Base-by-base conservation (phyloP, 441 rosid genomes). In the Francoa sonchifolia region DNA sequence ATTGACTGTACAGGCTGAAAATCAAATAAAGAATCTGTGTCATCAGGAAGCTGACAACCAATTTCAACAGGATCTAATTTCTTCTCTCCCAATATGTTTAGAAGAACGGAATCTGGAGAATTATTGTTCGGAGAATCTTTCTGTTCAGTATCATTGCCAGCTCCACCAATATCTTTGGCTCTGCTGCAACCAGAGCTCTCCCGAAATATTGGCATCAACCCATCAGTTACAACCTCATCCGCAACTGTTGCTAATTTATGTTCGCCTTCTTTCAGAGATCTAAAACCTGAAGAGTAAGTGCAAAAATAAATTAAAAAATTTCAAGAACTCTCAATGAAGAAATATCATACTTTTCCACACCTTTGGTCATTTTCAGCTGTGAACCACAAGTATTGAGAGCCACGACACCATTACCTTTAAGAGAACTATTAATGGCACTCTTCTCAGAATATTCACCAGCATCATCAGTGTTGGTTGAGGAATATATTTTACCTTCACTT, bases 11-110 rank as follows among this genome's bases (percentile, higher is more conserved):
- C 13, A 22, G 65, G 50, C 28, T 33, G 29, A 8, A 35, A 14
- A 25, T 13, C 40, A 39, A 36, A 45, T 25, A 55, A 42, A 46
- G 57, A 65, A 33, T 63, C 57, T 2, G 55, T 48, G 16, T 68
- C 67, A 59, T 67, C 72, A 44, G 67, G 68, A 55, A 64, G 62
- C 50, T 55, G 11, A 28, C 27, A 39, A 19, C 10, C 22, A 10
- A 20, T 20, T 26, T 21, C 42, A n/a, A 39, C 19, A 21, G 27
- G 27, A 39, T 15, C 22, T 28, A 39, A 21, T 28, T 5, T 11
- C 39, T 15, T 34, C 42, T 6, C 19, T 37, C 13, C n/a, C n/a
- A n/a, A n/a, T n/a, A n/a, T n/a, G n/a, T n/a, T n/a, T n/a, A n/a
- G n/a, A n/a, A n/a, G n/a, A n/a, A n/a, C n/a, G n/a, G n/a, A n/a